These are phyloP conservation scores for Dactylellina sp. DNA, from an alignment of 2,329 filamentous ascomycete genomes.

Conservation along the genomic window DNA sequence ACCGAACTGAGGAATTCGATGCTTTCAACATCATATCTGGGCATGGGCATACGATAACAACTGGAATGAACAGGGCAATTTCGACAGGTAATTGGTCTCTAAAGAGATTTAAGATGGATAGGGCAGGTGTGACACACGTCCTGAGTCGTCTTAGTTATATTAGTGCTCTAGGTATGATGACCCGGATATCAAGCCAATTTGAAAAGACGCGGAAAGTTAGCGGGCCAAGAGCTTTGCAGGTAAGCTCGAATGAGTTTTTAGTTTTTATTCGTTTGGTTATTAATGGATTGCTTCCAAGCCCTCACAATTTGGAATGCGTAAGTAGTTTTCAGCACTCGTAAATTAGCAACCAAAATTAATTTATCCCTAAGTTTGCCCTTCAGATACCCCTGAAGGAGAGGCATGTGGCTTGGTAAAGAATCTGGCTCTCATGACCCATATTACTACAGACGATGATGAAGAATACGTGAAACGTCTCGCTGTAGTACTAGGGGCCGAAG, in stretches of 20 bases:
- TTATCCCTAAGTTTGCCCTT: conserved; percentile 75
- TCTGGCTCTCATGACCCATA: conserved; percentile 97
- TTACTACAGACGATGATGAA: conserved; percentile 95
- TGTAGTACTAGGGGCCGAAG: conserved; percentile 84
- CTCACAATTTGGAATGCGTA: conserved; percentile 92
- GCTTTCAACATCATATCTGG: conserved; percentile 85
- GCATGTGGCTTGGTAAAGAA: conserved; percentile 98
- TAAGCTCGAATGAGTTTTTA: background rate
- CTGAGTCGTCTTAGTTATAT: conserved; percentile 96
- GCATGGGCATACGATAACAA: conserved; percentile 86
- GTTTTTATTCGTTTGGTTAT: background rate
- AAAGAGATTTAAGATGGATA: conserved; percentile 98
- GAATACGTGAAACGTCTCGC: conserved; percentile 87
- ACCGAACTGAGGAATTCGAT: conserved; percentile 87
- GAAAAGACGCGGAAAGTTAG: conserved; percentile 98
- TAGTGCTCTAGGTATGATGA: conserved; percentile 98
- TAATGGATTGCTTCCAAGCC: conserved; percentile 66
- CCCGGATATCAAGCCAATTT: conserved; percentile 96
- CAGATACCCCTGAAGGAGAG: conserved; percentile 98
- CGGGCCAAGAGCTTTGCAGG: conserved; percentile 90
- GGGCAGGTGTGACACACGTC: conserved; percentile 95
- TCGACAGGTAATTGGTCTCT: conserved; percentile 98
- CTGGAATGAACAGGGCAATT: conserved; percentile 94
- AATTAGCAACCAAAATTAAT: background rate
- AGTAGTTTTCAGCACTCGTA: background rate